phyloP scores from a whole-genome alignment of 352 stramenopile genomes.

The Plasmopara muralis region DNA sequence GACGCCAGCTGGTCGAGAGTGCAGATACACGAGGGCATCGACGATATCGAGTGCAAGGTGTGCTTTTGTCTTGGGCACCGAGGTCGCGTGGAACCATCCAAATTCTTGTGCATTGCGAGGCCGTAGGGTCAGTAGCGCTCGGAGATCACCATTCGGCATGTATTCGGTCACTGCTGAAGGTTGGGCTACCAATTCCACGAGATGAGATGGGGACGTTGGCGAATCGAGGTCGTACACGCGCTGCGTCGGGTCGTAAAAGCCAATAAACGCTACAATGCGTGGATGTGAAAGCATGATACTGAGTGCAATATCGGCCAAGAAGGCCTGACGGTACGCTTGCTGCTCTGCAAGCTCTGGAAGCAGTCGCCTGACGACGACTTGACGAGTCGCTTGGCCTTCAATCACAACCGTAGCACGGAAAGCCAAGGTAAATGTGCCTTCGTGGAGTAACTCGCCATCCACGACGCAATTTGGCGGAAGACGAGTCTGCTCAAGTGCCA shows the following conservation, averaged over 20 bases:
- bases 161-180: conserved; percentile 39
- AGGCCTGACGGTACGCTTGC: conserved; percentile 22
- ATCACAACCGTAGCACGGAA: conserved; percentile 26
- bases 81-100: conserved; percentile 27
- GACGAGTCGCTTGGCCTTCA: conserved; percentile 16
- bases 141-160: conserved; percentile 37
- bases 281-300: conserved; percentile 25
- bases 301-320: conserved; percentile 32
- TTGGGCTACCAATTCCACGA: conserved; percentile 9
- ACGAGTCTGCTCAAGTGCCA: conserved; percentile 24
- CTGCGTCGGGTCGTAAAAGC: conserved; percentile 24
- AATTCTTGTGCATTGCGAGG: conserved; percentile 25
- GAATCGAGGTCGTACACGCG: conserved; percentile 19
- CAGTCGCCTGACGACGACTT: conserved; percentile 24
- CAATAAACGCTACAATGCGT: conserved; percentile 32
- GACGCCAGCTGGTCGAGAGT: conserved; percentile 23
- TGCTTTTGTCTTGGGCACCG: conserved; percentile 23
- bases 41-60: conserved; percentile 41
- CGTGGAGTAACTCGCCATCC: conserved; percentile 22
- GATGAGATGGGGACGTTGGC: conserved; percentile 16
- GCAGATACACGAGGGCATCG: conserved; percentile 44
- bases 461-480: conserved; percentile 19
- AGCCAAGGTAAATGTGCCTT: conserved; percentile 26
- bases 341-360: conserved; percentile 18
- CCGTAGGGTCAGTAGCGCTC: conserved; percentile 24